Percentiles rank a stretch among this genome's conserved stretches.
phyloP scores from a whole-genome alignment of 306 rosid genomes.

The Datisca glomerata region DNA sequence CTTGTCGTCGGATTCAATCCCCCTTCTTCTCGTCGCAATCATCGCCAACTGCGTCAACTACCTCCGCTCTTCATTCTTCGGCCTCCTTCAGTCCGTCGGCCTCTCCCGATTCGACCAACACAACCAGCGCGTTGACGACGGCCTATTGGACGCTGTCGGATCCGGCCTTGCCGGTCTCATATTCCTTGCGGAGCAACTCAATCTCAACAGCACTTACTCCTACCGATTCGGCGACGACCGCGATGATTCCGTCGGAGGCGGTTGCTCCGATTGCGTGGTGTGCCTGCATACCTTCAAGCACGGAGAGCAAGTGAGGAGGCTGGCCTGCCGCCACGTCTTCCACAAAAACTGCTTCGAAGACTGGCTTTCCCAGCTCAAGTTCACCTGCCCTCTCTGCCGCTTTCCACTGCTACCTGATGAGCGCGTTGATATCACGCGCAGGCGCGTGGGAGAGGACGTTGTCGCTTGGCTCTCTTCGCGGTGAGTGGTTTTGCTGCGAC shows the following conservation, averaged over 20 bases:
- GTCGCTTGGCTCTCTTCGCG: conserved; percentile 45
- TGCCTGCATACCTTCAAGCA: conserved; percentile 33
- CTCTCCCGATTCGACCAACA: conserved; percentile 18
- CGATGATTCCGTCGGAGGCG: not conserved
- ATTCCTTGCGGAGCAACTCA: conserved; percentile 67
- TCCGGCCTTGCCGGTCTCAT: conserved; percentile 54
- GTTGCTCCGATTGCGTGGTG: conserved; percentile 45
- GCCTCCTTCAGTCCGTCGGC: conserved; percentile 33
- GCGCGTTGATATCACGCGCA: conserved; percentile 37
- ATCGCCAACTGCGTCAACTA: conserved; percentile 44
- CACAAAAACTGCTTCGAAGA: conserved; percentile 73
- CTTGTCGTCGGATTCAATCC: conserved; percentile 79
- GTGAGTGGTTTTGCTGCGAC: no score
- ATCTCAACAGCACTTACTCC: conserved; percentile 30
- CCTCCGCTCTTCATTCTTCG: conserved; percentile 40
- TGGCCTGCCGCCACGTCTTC: conserved; percentile 67
- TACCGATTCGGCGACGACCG: conserved; percentile 13
- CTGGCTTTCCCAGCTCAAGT: conserved; percentile 63
- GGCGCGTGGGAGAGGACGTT: conserved; percentile 40
- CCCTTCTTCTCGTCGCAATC: conserved; percentile 42
- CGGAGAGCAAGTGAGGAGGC: conserved; percentile 64
- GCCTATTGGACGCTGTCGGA: conserved; percentile 30
- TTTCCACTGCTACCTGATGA: conserved; percentile 31
- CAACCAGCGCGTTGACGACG: conserved; percentile 23
- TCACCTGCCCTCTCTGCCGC: conserved; percentile 87